Evolutionary conservation across 2,329 filamentous ascomycete genomes (phyloP), one percentile per base, ranked within the genome.

Genomic region (Trichoderma koningiopsis): DNA sequence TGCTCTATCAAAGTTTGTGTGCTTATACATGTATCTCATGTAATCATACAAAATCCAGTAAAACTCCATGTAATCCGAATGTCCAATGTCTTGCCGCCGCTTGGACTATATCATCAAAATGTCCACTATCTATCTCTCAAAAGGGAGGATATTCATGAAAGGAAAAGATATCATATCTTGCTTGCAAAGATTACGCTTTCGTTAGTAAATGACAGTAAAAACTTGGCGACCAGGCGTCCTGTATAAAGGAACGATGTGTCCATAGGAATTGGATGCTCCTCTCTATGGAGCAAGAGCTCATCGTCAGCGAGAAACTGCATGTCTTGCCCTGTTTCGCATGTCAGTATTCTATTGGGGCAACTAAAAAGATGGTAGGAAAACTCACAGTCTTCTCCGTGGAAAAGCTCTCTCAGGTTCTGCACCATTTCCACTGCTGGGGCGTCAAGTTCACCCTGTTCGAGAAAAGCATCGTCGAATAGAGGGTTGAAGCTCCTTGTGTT

Each of bases 401-500:
- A 79, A 56, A 87, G 73, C 57, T 81, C 78, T 68, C 81, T 82
- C 72, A 88, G 73, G 69, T 78, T 76, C 40, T 74, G 71, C 14
- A 86, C 83, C 78, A 88, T 79, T 68, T 84, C 83, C 24, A 77
- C 76, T 0, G 83, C 82, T 1, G 82, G 78, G 40, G 72, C 74
- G 71, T 87, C 85, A 62, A 87, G 76, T 70, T 86, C 84, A 4
- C 75, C 81, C 47, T 81, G 77, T 69, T 81, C 78, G 24, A 80
- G 75, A 62, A 81, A 79, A 52, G 76, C 75, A 57, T 79, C 76
- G 72, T 87, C 85, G 8, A 84, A 72, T n/a, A 88, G 75, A 22
- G 86, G 86, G 72, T 88, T 88, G 74, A 87, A 88, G 60, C 85
- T 80, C 76, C 80, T 84, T 8, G 81, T 76, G 55, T 82, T 81